Base-by-base conservation (phyloP, 2,329 filamentous ascomycete genomes). In the Cryphonectria parasitica region DNA sequence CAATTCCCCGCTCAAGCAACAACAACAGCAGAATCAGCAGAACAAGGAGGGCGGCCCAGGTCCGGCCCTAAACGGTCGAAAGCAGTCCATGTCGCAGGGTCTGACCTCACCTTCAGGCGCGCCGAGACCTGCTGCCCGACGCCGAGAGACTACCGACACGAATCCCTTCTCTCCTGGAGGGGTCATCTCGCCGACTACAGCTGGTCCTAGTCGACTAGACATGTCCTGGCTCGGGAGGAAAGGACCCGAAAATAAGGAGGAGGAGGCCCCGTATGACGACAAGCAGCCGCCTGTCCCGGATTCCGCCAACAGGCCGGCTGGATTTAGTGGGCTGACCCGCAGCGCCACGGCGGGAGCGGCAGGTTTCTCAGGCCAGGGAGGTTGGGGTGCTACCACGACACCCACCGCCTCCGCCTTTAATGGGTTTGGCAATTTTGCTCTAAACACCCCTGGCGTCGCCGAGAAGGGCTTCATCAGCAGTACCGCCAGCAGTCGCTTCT, bases 1-100 rank as follows among this genome's bases (percentile, higher is more conserved):
- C 78, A 99, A 98, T 80, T 98, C 96, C 49, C 92, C 94, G 45
- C 85, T 98, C 75, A 98, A 98, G 81, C 92, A 93, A 11, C 92
- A 93, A n/a, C 88, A 89, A 45, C 92, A 93, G 28, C 88, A 90
- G 43, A 65, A 66, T 7, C 71, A 71, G 66, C 91, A 93, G 77
- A 95, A 93, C 72, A 90, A 91, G 76, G 86, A 89, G 58, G 83
- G 89, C 82, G 80, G 86, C 79, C 79, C 87, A 79, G 80, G 87
- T 81, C 79, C 87, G 79, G 85, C 85, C 15, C 77, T 86, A 15
- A 90, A 92, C 69, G 88, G 91, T 64, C 92, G 95, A 70, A 98
- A 97, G 82, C 86, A 90, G 22, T 98, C 95, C 0, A 81, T 97
- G 64, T 96, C 95, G 22, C 91, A 93, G 73, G 91, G 89, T 36